Conservation (phyloP, 164 flowering plant genomes). For the Malania oleifera region DNA sequence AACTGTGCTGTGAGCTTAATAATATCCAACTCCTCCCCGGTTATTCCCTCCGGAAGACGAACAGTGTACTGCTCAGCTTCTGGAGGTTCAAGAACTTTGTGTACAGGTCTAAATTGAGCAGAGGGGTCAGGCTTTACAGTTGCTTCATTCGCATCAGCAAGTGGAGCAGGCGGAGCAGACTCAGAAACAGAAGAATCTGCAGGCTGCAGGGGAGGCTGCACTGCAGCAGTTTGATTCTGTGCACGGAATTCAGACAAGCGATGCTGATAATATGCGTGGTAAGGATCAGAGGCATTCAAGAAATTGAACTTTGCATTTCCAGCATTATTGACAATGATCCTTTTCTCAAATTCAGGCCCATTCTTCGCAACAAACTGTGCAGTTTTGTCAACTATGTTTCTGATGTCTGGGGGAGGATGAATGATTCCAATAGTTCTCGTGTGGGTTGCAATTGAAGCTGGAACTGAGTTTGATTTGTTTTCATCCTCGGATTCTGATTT, state of each 20-base stretch:
- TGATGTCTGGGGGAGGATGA: slow-evolving; percentile 94
- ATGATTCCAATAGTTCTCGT: slow-evolving; percentile 93
- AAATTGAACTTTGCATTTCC: slow-evolving; percentile 89
- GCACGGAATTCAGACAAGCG: slow-evolving; percentile 72
- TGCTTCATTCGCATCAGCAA: slow-evolving; percentile 28
- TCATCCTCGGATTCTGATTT: slow-evolving; percentile 25
- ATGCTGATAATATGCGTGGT: slow-evolving; percentile 95
- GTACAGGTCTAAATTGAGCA: slow-evolving; percentile 59
- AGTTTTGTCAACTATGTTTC: slow-evolving; percentile 85
- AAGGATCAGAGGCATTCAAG: slow-evolving; percentile 80
- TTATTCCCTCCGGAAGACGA: slow-evolving; percentile 94
- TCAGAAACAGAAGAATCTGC: slow-evolving; percentile 41
- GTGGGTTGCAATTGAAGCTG: slow-evolving; percentile 74
- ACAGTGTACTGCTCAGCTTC: slow-evolving; percentile 95
- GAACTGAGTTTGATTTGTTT: slow-evolving; percentile 25
- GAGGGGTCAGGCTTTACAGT: slow-evolving; percentile 50
- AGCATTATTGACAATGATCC: slow-evolving; percentile 75
- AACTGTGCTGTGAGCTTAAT: slow-evolving; percentile 96
- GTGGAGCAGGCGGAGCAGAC: slow-evolving; percentile 20
- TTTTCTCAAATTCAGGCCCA: slow-evolving; percentile 93
- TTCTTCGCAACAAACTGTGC: slow-evolving; percentile 88
- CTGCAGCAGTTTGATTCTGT: slow-evolving; percentile 47
- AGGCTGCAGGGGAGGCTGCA: slow-evolving; percentile 33
- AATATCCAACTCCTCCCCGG: slow-evolving; percentile 93
- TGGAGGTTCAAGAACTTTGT: slow-evolving; percentile 84